Base-by-base conservation (phyloP, 768 basidiomycete genomes). In the Suillus tomentosus region DNA sequence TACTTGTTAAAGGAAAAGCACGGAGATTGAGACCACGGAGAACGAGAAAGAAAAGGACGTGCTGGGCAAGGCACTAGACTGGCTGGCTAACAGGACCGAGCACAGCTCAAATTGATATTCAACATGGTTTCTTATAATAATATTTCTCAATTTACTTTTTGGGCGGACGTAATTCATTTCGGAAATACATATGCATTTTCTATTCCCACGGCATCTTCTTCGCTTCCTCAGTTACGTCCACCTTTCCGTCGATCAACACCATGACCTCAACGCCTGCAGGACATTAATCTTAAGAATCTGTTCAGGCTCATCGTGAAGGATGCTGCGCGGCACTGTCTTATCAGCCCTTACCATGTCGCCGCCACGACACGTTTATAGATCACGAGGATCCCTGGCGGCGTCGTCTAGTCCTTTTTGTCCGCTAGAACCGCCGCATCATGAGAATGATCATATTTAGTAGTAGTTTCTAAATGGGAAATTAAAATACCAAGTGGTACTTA, bases 21-120 rank as follows among this genome's bases (percentile, higher is more conserved):
- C 70, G 72, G 72, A 72, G 56, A 75, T 73, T 70, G 66, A 69
- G 34, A 36, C 69, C 64, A 66, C 63, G 62, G 60, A 34, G 56
- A 10, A 31, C 40, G 15, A 19, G 15, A 19, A 50, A 24, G 62
- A 56, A 64, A 62, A 59, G 59, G 60, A 54, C 45, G 68, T 42
- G 31, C 60, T 54, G 45, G 64, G 27, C 58, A 61, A 62, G 63
- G 62, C 58, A 54, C 54, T 24, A 62, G 54, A 61, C 54, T 65
- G 59, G 62, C 64, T 59, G 59, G 64, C 54, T 65, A 62, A 64
- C 56, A 51, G 64, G 34, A 64, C 64, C 65, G 43, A 65, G 69
- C 69, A 65, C 60, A 64, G 60, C 69, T 67, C 69, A 68, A 56
- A 22, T 37, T 8, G 22, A 37, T 50, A 24, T 50, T 19, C 48